These are phyloP conservation scores for Ciborinia camelliae DNA, from an alignment of 2,329 filamentous ascomycete genomes.

Conservation along the genomic window DNA sequence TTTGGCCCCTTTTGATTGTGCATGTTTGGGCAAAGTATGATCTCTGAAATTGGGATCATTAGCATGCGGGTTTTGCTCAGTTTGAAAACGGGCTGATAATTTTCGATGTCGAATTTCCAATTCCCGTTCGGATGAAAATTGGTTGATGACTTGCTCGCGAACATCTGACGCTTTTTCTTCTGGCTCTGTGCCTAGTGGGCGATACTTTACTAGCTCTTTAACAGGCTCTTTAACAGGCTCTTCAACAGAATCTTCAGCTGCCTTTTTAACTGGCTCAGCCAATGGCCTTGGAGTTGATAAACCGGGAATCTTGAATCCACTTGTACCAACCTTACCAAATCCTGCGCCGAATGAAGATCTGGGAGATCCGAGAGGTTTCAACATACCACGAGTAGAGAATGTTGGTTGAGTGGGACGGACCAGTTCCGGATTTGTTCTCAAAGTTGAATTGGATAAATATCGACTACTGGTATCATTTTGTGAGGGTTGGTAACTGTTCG, in stretches of 20 bases:
- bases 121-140: not conserved
- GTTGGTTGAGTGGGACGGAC: not conserved
- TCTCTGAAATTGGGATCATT: constrained; percentile 9
- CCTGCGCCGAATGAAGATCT: not conserved
- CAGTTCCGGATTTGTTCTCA: not conserved
- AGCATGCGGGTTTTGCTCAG: not conserved
- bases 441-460: not conserved
- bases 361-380: not conserved
- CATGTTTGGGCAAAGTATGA: constrained; percentile 18
- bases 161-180: not conserved
- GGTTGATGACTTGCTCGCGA: not conserved
- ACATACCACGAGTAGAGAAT: not conserved
- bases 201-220: not conserved
- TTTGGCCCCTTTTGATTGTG: constrained; percentile 31
- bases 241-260: not conserved
- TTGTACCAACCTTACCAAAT: not conserved
- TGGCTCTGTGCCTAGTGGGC: not conserved
- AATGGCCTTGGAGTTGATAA: not conserved
- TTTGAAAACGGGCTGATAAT: constrained; percentile 16
- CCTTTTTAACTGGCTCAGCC: not conserved
- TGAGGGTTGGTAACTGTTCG: not conserved
- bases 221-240: not conserved
- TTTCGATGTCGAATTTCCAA: not conserved
- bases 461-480: not conserved
- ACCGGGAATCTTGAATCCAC: constrained; percentile 3